A percentile compares a stretch with the other conserved stretches of the same genome.
phyloP scores from a whole-genome alignment of 2,329 filamentous ascomycete species.

The Ilyonectria destructans region DNA sequence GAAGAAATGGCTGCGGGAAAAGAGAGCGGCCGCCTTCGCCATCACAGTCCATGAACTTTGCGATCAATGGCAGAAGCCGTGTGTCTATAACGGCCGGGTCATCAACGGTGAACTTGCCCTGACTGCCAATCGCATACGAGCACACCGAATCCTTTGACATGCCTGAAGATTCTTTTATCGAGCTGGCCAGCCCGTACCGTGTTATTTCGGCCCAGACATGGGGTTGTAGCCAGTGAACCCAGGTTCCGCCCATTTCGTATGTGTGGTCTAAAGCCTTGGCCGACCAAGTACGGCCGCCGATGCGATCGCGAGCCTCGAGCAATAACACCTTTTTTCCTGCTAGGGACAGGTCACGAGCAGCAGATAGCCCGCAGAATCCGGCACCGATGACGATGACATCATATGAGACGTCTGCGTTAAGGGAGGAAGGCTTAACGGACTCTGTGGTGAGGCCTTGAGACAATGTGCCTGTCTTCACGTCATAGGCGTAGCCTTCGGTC shows the following conservation, averaged over 20 bases:
- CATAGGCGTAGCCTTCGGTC: no score
- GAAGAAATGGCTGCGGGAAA: no score
- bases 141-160: not conserved
- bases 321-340: constrained; percentile 43
- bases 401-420: not conserved
- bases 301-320: constrained; percentile 57
- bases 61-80: no score
- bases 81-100: no score
- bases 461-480: no score
- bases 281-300: constrained; percentile 58
- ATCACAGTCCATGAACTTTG: no score
- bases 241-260: constrained; percentile 59
- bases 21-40: no score
- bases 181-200: not conserved
- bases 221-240: constrained; percentile 52
- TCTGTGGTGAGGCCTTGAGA: no score
- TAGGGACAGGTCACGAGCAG: constrained; percentile 16
- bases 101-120: no score
- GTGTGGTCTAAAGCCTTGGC: constrained; percentile 49
- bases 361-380: constrained; percentile 21
- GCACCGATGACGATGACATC: constrained; percentile 20
- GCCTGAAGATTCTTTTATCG: not conserved
- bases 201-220: not conserved
- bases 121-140: not conserved
- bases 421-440: no score